A percentile compares a stretch with the other conserved stretches of the same genome.
Evolutionary conservation across 225 moss, liverwort and hornwort species (phyloP).

Genomic region (Takakia lepidozioides): DNA sequence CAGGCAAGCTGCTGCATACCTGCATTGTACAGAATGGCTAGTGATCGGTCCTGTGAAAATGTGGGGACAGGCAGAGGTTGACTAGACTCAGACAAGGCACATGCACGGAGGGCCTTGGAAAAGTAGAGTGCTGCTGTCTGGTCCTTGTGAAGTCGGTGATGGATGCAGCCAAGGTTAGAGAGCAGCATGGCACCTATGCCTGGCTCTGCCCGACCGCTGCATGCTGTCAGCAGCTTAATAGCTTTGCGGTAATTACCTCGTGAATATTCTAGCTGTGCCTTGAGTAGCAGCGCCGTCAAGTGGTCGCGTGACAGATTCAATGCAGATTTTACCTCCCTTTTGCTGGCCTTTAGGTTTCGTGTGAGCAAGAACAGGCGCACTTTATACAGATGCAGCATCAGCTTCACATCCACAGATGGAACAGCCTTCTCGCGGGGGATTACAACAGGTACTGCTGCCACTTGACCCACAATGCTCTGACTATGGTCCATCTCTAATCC

Average conservation of each 20-base stretch:
- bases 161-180: constrained; percentile 85
- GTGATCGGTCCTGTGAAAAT: constrained; percentile 77
- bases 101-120: constrained; percentile 65
- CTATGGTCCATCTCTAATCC: constrained; percentile 65
- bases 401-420: constrained; percentile 73
- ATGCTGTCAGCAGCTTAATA: constrained; percentile 81
- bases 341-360: constrained; percentile 79
- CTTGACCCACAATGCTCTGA: constrained; percentile 17
- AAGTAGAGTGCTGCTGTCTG: constrained; percentile 84
- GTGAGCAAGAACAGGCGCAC: constrained; percentile 78
- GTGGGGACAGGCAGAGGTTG: constrained; percentile 44
- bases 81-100: constrained; percentile 30
- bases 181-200: constrained; percentile 52
- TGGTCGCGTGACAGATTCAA: constrained; percentile 58
- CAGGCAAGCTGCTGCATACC: constrained; percentile 86
- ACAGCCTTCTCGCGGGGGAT: constrained; percentile 55
- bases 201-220: constrained; percentile 67
- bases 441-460: constrained; percentile 10
- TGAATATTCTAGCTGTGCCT: constrained; percentile 85
- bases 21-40: constrained; percentile 78
- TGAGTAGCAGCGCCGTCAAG: constrained; percentile 70
- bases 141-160: constrained; percentile 82
- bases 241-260: constrained; percentile 91
- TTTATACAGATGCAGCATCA: constrained; percentile 88
- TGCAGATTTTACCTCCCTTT: constrained; percentile 85